phyloP scores from a whole-genome alignment of 2,329 filamentous ascomycete species.

The Lecanicillium sp. region DNA sequence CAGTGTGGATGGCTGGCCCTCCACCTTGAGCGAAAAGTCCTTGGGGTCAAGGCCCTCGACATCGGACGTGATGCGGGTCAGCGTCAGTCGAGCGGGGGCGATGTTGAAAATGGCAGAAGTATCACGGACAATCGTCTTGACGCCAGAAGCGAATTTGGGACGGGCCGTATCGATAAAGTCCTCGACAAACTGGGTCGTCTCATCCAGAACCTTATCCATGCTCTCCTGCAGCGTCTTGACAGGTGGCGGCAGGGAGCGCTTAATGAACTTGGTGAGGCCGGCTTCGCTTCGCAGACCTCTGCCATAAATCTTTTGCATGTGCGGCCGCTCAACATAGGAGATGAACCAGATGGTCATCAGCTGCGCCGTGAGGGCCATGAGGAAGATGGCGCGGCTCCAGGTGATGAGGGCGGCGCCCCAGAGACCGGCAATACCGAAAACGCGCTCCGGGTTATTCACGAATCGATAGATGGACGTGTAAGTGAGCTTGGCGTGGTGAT shows the following conservation, averaged over 20 bases:
- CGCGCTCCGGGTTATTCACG: constrained; percentile 92
- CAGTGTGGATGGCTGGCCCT: constrained; percentile 53
- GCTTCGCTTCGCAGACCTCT: constrained; percentile 77
- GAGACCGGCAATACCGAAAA: constrained; percentile 88
- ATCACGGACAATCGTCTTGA: constrained; percentile 82
- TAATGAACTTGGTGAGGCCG: constrained; percentile 85
- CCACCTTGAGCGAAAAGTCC: constrained; percentile 71
- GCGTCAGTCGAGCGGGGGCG: constrained; percentile 78
- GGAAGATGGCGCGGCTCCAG: constrained; percentile 79
- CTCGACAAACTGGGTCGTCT: constrained; percentile 83
- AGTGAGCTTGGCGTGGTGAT: constrained; percentile 76
- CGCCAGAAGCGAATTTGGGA: constrained; percentile 78
- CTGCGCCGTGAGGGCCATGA: constrained; percentile 80
- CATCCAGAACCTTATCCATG: constrained; percentile 80
- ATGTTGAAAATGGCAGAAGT: constrained; percentile 83
- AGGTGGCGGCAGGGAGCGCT: constrained; percentile 75
- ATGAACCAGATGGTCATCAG: constrained; percentile 82
- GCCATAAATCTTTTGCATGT: constrained; percentile 98
- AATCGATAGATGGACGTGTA: constrained; percentile 98
- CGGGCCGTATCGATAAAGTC: constrained; percentile 81
- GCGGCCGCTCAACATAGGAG: constrained; percentile 87
- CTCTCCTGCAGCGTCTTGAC: constrained; percentile 79
- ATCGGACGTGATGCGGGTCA: constrained; percentile 73
- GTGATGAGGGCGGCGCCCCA: constrained; percentile 95
- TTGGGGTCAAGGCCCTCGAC: constrained; percentile 72